phyloP scores from a whole-genome alignment of 352 stramenopile genomes.

The Globisporangium abappressorium region DNA sequence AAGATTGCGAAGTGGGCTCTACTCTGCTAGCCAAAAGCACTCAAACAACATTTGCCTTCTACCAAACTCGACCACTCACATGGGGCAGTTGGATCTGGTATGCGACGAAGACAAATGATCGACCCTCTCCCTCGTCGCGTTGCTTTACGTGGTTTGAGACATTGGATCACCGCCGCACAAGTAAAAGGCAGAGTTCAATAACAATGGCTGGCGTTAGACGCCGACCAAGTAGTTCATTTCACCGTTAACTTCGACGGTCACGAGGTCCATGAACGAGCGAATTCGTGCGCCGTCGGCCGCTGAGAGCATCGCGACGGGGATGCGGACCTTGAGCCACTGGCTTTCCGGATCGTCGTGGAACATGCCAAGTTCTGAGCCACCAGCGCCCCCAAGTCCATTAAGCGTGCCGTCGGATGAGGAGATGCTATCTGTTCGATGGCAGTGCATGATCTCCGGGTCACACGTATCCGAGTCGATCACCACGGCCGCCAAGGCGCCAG shows the following conservation, averaged over 20 bases:
- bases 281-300: slow-evolving; percentile 8
- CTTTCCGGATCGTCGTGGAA: slow-evolving; percentile 11
- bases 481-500: slow-evolving; percentile 12
- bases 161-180: too few species aligned
- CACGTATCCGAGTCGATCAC: slow-evolving; percentile 14
- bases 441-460: slow-evolving; percentile 16
- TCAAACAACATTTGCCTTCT: not conserved
- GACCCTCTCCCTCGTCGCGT: too few species aligned
- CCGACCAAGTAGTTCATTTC: slow-evolving; percentile 16
- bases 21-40: too few species aligned
- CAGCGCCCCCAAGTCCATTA: not conserved
- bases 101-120: not conserved
- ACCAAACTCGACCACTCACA: not conserved
- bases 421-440: slow-evolving; percentile 3
- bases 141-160: too few species aligned
- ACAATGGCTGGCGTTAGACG: not conserved
- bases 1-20: not conserved
- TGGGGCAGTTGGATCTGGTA: not conserved
- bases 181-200: too few species aligned
- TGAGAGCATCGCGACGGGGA: slow-evolving; percentile 17
- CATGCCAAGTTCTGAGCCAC: not conserved
- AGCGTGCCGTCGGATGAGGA: not conserved
- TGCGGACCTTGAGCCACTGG: slow-evolving; percentile 12
- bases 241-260: slow-evolving; percentile 13
- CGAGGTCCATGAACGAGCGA: slow-evolving; percentile 15